Evolutionary conservation across 495 filamentous ascomycete genomes (phyloP), one percentile per base, ranked within the genome.

Genomic region (Daldinia caldariorum): DNA sequence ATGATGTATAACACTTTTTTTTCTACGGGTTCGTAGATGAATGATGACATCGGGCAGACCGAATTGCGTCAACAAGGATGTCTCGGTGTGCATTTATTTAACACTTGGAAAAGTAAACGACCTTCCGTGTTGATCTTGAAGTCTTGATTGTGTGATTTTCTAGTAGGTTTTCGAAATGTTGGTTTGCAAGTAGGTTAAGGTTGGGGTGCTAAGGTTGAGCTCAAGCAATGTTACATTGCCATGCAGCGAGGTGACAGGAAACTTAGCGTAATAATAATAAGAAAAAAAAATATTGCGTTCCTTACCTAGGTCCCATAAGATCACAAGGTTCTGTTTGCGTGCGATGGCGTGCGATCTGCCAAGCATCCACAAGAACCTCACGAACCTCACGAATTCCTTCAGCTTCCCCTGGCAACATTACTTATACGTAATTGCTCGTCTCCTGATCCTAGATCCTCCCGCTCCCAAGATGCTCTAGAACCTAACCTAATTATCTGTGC

Each of bases 261-360:
- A 63, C 18, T 45, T 39, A 35, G 34, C 6, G 34, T 35, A 35
- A 5, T 35, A 35, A 35, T 35, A 49, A 31, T 62, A 66, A 59
- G 26, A 26, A 29, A 47, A 4, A 18, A 47, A 53, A 16, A 4
- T 32, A 20, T 53, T 53, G 26, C 43, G n/a, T n/a, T n/a, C n/a
- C n/a, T n/a, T n/a, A n/a, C n/a, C n/a, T 53, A 22, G 49, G 49
- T n/a, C 49, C 49, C 22, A 4, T 10, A 32, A 53, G 29, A 67
- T 71, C 69, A 72, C 70, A 68, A 72, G 70, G 70, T 68, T 72
- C 61, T 60, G 65, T 72, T 73, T 66, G 70, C 70, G 70, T 73
- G 61, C 66, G 66, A 73, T 73, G 70, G 62, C 70, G 70, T 73
- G 70, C 70, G 61, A 67, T 26, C 41, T 59, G 70, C 70, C 70